Conservation (phyloP, 1,284 basidiomycete species). For the Moesziomyces sp. region DNA sequence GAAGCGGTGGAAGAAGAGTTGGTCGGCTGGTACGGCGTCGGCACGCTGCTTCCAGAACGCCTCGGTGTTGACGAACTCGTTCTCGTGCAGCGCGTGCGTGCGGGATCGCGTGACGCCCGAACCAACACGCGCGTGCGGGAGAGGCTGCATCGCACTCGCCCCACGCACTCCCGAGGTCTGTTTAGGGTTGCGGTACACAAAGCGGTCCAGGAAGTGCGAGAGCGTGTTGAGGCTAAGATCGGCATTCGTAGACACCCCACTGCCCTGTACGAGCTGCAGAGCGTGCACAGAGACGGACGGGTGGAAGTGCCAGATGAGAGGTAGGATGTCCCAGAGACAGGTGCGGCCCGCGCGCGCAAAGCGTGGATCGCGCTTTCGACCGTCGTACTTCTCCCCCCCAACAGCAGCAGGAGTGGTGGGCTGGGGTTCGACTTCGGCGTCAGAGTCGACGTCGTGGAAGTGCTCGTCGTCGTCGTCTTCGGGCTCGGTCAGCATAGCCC, state of each 20-base stretch:
- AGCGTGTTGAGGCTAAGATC: constrained; percentile 94
- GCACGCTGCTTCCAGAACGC: constrained; percentile 80
- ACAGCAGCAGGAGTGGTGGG: constrained; percentile 16
- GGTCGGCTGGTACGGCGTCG: constrained; percentile 85
- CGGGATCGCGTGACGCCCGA: constrained; percentile 76
- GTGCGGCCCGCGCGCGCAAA: constrained; percentile 83
- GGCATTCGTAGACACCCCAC: constrained; percentile 78
- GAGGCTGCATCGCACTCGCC: constrained; percentile 86
- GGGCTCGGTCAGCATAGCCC: constrained; percentile 74
- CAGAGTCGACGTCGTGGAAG: constrained; percentile 70
- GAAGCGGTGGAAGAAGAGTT: constrained; percentile 66
- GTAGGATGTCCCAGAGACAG: constrained; percentile 62
- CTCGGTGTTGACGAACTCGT: constrained; percentile 78
- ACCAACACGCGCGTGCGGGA: constrained; percentile 70
- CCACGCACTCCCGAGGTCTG: constrained; percentile 81
- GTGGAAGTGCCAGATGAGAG: constrained; percentile 86
- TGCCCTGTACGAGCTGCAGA: constrained; percentile 81
- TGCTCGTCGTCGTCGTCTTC: constrained; percentile 71
- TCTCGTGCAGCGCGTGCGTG: constrained; percentile 71
- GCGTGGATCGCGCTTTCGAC: constrained; percentile 84
- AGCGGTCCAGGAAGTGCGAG: constrained; percentile 87
- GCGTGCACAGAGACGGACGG: constrained; percentile 90
- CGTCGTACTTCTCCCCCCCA: constrained; percentile 54
- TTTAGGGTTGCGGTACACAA: constrained; percentile 96
- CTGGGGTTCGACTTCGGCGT: constrained; percentile 11